These are phyloP conservation scores for Xylariaceae sp. DNA, from an alignment of 2,329 filamentous ascomycete genomes.

Conservation along the genomic window DNA sequence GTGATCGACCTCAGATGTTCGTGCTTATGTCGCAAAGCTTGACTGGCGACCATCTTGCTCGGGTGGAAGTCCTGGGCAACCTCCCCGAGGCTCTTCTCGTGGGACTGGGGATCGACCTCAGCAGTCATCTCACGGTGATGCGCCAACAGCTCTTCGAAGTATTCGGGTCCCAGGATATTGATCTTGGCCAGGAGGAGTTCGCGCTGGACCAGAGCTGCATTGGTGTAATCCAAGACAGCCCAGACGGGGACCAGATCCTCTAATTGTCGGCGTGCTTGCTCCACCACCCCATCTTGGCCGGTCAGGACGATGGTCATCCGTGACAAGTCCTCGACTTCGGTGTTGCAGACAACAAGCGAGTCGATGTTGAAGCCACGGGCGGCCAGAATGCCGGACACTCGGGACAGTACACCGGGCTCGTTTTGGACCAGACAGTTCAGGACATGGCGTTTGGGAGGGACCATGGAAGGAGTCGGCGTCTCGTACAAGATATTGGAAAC, in stretches of 20 bases:
- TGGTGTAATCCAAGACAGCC: conserved; percentile 96
- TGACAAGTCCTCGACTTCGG: conserved; percentile 91
- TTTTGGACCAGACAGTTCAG: conserved; percentile 99
- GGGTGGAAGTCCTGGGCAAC: conserved; percentile 75
- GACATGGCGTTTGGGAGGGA: conserved; percentile 87
- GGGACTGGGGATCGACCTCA: conserved; percentile 42
- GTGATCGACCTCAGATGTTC: conserved; percentile 96
- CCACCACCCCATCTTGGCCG: conserved; percentile 92
- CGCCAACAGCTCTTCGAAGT: conserved; percentile 92
- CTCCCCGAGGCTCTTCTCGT: conserved; percentile 40
- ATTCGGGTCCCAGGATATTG: conserved; percentile 93
- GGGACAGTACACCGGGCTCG: conserved; percentile 93
- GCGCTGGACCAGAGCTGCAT: conserved; percentile 86
- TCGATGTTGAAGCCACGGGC: conserved; percentile 99
- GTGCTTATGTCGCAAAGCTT: conserved; percentile 93
- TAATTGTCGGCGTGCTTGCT: conserved; percentile 90
- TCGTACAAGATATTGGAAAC: conserved; percentile 99
- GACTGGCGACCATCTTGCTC: conserved; percentile 73
- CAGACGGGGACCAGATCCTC: conserved; percentile 97
- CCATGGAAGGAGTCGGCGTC: conserved; percentile 77
- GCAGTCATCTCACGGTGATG: conserved; percentile 85
- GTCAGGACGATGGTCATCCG: conserved; percentile 98
- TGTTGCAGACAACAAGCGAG: conserved; percentile 94
- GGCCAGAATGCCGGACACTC: conserved; percentile 91
- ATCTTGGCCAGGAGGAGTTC: conserved; percentile 94